Percentiles rank a stretch among this genome's conserved stretches.
Conservation (phyloP, 495 filamentous ascomycete genomes). For the Neurospora terricola region DNA sequence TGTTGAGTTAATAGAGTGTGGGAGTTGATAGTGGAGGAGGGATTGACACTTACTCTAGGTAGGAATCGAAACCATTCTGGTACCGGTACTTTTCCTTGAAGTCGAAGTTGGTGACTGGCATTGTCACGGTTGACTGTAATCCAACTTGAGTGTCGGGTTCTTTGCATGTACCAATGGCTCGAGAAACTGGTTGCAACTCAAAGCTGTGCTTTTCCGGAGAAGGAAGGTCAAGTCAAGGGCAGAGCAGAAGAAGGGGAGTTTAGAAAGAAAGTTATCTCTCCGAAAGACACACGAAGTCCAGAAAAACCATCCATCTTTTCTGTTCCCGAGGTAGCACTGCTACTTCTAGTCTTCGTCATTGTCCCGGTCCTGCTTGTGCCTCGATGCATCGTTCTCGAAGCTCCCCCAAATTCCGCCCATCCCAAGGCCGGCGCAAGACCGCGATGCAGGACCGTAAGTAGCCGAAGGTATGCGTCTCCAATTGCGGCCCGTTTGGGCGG, state of each 20-base stretch:
- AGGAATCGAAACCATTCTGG: conserved; percentile 58
- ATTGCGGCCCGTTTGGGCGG: background rate
- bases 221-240: background rate
- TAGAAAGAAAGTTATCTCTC: background rate
- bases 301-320: background rate
- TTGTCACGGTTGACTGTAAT: conserved; percentile 20
- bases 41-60: conserved; percentile 41
- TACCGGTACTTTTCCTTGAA: conserved; percentile 52
- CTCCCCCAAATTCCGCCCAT: conserved; percentile 10
- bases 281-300: background rate
- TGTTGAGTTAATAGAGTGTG: background rate
- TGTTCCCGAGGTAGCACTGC: background rate
- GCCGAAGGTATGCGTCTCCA: conserved; percentile 6
- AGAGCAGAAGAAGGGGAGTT: background rate
- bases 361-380: background rate
- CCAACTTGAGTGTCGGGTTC: background rate
- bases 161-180: background rate
- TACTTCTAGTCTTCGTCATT: background rate
- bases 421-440: background rate
- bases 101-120: conserved; percentile 48
- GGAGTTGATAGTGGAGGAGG: background rate
- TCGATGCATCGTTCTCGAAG: background rate
- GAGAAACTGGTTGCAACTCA: background rate
- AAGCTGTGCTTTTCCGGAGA: background rate
- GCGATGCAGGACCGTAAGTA: conserved; percentile 3